Conservation (phyloP, 2,329 filamentous ascomycete species). For the Neurospora crassa region DNA sequence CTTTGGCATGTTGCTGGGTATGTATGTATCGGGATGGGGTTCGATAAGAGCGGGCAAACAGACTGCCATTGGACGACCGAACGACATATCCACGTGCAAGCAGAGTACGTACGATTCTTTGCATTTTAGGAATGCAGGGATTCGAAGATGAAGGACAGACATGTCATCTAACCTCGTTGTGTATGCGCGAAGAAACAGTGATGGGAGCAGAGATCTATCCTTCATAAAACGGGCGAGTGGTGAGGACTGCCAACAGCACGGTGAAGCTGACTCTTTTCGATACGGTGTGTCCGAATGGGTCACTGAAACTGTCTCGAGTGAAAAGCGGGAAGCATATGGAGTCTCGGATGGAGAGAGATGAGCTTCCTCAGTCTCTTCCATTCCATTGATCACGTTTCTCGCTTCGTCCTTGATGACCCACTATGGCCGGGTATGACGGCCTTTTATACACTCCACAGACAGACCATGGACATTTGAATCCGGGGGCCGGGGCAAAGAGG, state of each 20-base stretch:
- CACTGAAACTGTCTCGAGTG: not conserved
- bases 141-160: not conserved
- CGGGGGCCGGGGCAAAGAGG: not conserved
- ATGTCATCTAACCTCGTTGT: not conserved
- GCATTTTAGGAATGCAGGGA: not conserved
- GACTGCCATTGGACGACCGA: not conserved
- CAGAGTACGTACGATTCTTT: not conserved
- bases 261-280: not conserved
- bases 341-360: not conserved
- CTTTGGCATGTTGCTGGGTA: not conserved
- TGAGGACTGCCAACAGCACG: not conserved
- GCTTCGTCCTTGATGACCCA: not conserved
- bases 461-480: not conserved
- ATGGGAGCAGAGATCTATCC: not conserved
- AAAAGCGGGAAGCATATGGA: not conserved
- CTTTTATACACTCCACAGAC: not conserved
- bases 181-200: not conserved
- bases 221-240: not conserved
- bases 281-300: not conserved
- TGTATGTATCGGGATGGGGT: not conserved
- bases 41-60: not conserved
- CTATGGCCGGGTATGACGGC: not conserved
- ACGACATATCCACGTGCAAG: not conserved
- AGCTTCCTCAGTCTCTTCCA: not conserved
- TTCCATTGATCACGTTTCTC: not conserved